phyloP scores from a whole-genome alignment of 2,329 filamentous ascomycete species.

The Aspergillus udagawae region DNA sequence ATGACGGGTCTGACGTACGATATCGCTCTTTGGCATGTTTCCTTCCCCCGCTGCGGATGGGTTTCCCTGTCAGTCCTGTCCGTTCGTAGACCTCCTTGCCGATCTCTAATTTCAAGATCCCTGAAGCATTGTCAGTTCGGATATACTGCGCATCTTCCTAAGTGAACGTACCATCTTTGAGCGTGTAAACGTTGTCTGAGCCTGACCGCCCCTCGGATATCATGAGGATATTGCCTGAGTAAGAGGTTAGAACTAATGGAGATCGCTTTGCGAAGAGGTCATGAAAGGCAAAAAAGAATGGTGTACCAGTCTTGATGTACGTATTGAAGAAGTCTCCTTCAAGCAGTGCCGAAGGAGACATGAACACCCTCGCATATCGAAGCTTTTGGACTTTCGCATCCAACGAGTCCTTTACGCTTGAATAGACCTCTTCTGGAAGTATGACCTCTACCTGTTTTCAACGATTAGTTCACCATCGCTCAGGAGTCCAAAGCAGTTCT shows the following conservation, averaged over 20 bases:
- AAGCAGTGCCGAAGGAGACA: slow-evolving; percentile 69
- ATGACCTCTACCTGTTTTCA: slow-evolving; percentile 55
- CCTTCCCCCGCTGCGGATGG: slow-evolving; percentile 54
- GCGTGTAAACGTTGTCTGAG: slow-evolving; percentile 66
- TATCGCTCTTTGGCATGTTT: slow-evolving; percentile 70
- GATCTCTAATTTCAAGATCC: slow-evolving; percentile 69
- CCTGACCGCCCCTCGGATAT: slow-evolving; percentile 71
- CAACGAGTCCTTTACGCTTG: slow-evolving; percentile 53
- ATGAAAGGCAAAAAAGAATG: neutral
- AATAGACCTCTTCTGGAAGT: slow-evolving; percentile 62
- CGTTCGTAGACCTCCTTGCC: slow-evolving; percentile 79
- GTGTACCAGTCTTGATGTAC: slow-evolving; percentile 73
- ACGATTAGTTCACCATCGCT: slow-evolving; percentile 41
- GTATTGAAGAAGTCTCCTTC: slow-evolving; percentile 73
- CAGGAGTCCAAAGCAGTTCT: neutral
- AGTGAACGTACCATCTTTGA: slow-evolving; percentile 59
- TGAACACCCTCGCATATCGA: slow-evolving; percentile 64
- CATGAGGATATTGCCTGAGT: slow-evolving; percentile 71
- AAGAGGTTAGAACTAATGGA: neutral
- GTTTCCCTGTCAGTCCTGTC: slow-evolving; percentile 71
- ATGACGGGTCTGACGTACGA: slow-evolving; percentile 47
- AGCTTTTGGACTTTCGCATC: slow-evolving; percentile 36
- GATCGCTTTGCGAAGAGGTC: neutral
- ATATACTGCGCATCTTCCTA: neutral
- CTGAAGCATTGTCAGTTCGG: slow-evolving; percentile 37